Evolutionary conservation across 768 basidiomycete species (phyloP), one percentile per base, ranked within the genome.

Genomic region (Russula virescens): DNA sequence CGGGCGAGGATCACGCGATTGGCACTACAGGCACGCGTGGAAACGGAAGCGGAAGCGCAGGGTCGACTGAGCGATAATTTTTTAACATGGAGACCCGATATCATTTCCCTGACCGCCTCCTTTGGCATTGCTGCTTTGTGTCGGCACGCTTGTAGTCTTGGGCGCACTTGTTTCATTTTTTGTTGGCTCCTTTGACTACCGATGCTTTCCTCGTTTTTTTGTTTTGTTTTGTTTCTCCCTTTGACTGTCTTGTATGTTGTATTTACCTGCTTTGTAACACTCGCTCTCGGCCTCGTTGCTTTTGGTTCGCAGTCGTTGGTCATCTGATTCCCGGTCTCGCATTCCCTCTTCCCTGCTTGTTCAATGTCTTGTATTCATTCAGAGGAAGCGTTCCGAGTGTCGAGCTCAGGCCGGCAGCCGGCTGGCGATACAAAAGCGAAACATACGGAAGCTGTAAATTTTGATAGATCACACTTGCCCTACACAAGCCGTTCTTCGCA

Each of bases 1-100:
- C 72, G 7, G 68, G 66, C 8, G 70, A 71, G 28, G 69, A 73
- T 55, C 73, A 74, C 2, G 63, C 66, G 38, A 66, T 69, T 43
- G 68, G 67, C 38, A 69, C 71, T 43, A 66, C 59, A 18, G 31
- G 60, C 43, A 38, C 59, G 50, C 66, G 65, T 31, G 64, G 61
- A 14, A 61, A 57, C 5, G 52, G 55, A 28, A 61, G 57, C 48
- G 60, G 63, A 19, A 62, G 52, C 14, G 63, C 56, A 35, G 66
- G 52, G 40, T 64, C 58, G 57, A 69, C 48, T 55, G 61, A 58
- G 46, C 49, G 61, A 54, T 55, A 60, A 55, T 53, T 26, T 23
- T 38, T 13, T 52, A 31, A 47, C 18, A 3, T 14, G 38, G 38
- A 40, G 38, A 40, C 14, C 38, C 14, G 9, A 40, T 43, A 14